Percentiles rank a stretch among this genome's conserved stretches.
Evolutionary conservation across 2,329 filamentous ascomycete species (phyloP).

Genomic region (Aspergillus candidus): DNA sequence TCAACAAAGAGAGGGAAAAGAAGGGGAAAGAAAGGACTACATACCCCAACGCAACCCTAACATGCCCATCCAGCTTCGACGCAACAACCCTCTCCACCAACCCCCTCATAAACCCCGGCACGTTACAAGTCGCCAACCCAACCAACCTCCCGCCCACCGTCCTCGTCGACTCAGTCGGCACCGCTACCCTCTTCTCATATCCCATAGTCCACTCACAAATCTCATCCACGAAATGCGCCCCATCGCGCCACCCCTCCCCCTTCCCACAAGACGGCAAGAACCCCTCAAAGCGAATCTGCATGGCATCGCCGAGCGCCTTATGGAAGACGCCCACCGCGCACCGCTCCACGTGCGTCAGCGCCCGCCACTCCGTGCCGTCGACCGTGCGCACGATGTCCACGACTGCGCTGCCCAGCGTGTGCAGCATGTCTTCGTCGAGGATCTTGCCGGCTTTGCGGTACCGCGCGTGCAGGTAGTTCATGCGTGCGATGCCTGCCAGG

Average conservation of each 20-base stretch:
- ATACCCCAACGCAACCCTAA: slow-evolving; percentile 5
- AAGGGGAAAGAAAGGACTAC: background rate
- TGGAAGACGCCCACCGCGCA: slow-evolving; percentile 61
- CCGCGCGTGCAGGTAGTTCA: slow-evolving; percentile 53
- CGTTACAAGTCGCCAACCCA: background rate
- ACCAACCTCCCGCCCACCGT: background rate
- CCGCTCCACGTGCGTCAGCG: slow-evolving; percentile 55
- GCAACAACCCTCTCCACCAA: slow-evolving; percentile 2
- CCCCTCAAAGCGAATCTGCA: slow-evolving; percentile 47
- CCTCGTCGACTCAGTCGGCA: slow-evolving; percentile 5
- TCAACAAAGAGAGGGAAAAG: no score
- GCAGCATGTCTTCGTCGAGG: slow-evolving; percentile 52
- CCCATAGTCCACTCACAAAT: slow-evolving; percentile 5
- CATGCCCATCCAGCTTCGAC: slow-evolving; percentile 4
- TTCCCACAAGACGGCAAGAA: slow-evolving; percentile 14
- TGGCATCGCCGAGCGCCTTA: slow-evolving; percentile 56
- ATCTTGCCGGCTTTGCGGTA: slow-evolving; percentile 52
- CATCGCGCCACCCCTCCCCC: slow-evolving; percentile 18
- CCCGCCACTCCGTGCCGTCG: slow-evolving; percentile 59
- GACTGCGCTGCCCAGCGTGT: slow-evolving; percentile 55
- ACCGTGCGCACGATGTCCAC: slow-evolving; percentile 57
- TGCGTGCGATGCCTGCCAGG: slow-evolving; percentile 47
- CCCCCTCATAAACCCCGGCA: background rate
- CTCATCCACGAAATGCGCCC: slow-evolving; percentile 18
- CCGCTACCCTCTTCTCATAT: slow-evolving; percentile 3